Conservation (phyloP, 257 asterid species). For the Jaltomata sinuosa region DNA sequence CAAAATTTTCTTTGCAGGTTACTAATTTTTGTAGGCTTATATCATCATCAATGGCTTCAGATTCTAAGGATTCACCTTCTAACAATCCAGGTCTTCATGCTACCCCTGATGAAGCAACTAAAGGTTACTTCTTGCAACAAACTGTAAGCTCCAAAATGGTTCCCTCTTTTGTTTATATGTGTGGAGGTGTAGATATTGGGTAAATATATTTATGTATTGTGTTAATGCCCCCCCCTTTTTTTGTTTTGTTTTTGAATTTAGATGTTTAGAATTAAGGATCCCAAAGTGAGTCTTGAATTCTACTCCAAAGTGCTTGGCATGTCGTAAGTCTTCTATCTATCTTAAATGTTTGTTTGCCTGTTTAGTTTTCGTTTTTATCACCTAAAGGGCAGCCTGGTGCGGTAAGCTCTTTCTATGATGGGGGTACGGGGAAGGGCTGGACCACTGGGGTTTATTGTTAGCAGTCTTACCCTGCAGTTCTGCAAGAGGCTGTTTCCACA, state of each 20-base stretch:
- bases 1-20: conserved; percentile 26
- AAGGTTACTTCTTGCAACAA: conserved; percentile 78
- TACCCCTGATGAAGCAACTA: conserved; percentile 65
- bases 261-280: conserved; percentile 96
- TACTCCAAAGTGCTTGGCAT: conserved; percentile 87
- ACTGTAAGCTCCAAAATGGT: conserved; percentile 39
- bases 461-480: too few relatives aligned
- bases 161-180: not conserved
- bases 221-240: not conserved
- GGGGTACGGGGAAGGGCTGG: too few relatives aligned
- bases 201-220: not conserved
- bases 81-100: conserved; percentile 76
- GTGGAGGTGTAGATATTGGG: not conserved
- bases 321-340: conserved; percentile 57
- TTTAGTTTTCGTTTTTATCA: too few relatives aligned
- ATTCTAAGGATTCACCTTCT: conserved; percentile 61
- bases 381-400: too few relatives aligned
- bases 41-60: conserved; percentile 41
- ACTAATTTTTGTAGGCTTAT: conserved; percentile 18
- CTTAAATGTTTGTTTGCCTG: not conserved
- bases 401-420: too few relatives aligned
- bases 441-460: too few relatives aligned
- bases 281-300: conserved; percentile 88
- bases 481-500: too few relatives aligned
- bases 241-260: conserved; percentile 11